Conservation (phyloP, 2,329 filamentous ascomycete genomes). For the Cordyceps cicadae region DNA sequence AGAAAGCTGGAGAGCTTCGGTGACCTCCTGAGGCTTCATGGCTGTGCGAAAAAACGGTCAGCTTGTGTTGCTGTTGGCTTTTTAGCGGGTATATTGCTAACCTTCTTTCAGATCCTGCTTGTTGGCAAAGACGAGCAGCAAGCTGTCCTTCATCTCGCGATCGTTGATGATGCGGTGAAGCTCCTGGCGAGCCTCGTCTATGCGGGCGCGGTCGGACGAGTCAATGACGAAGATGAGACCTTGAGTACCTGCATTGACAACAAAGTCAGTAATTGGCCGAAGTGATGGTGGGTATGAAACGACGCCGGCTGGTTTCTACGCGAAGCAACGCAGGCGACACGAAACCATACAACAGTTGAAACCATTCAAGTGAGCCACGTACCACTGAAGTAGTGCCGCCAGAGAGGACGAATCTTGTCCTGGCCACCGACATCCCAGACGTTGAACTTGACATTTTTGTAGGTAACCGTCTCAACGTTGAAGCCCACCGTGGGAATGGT, state of each 20-base stretch:
- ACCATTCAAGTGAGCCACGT: constrained; percentile 10
- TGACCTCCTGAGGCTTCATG: constrained; percentile 73
- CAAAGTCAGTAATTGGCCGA: not conserved
- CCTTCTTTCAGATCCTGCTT: constrained; percentile 91
- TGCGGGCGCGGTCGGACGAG: constrained; percentile 81
- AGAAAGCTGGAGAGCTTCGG: constrained; percentile 64
- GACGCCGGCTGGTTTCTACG: not conserved
- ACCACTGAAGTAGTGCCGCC: constrained; percentile 95
- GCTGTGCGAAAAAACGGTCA: constrained; percentile 38
- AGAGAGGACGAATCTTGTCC: constrained; percentile 96
- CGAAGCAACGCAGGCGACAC: not conserved
- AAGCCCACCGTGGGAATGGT: constrained; percentile 98
- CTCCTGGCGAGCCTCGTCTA: constrained; percentile 89
- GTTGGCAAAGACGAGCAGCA: constrained; percentile 94
- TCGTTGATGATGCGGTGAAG: constrained; percentile 97
- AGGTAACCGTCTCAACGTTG: constrained; percentile 98
- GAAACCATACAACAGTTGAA: not conserved
- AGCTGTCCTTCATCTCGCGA: constrained; percentile 91
- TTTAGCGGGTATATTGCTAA: constrained; percentile 27
- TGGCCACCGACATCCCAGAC: constrained; percentile 98
- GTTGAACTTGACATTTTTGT: constrained; percentile 99
- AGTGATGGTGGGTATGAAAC: not conserved
- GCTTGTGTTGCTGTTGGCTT: not conserved
- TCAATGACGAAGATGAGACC: constrained; percentile 98
- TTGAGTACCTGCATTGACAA: constrained; percentile 62